These are phyloP conservation scores for Mycosphaerella sp. DNA, from an alignment of 2,329 filamentous ascomycete species.

Conservation along the genomic window DNA sequence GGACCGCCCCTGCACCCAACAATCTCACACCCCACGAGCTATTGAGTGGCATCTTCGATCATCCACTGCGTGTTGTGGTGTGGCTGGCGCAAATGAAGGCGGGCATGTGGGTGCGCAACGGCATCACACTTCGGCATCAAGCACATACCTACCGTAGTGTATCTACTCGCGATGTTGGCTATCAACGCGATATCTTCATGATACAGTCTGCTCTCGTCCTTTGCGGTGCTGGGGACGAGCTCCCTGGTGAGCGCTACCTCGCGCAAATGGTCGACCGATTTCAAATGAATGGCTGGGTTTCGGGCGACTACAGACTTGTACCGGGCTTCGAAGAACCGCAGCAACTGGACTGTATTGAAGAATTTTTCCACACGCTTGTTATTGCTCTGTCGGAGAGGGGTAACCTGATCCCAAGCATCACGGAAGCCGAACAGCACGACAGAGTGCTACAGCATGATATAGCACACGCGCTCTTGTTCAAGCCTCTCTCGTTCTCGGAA, in stretches of 20 bases:
- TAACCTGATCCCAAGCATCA: conserved; percentile 63
- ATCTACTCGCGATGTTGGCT: conserved; percentile 80
- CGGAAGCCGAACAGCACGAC: conserved; percentile 57
- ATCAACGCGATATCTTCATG: conserved; percentile 91
- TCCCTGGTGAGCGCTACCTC: conserved; percentile 52
- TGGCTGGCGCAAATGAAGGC: conserved; percentile 99
- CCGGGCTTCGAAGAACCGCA: conserved; percentile 78
- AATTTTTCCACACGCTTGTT: conserved; percentile 90
- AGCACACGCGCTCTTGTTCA: conserved; percentile 90
- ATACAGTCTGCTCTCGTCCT: conserved; percentile 85
- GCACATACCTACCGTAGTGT: conserved; percentile 90
- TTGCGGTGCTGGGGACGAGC: conserved; percentile 64
- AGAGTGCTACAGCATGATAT: conserved; percentile 80
- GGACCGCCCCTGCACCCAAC: conserved; percentile 18
- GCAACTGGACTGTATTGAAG: conserved; percentile 87
- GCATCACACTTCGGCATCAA: conserved; percentile 90
- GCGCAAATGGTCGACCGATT: conserved; percentile 89
- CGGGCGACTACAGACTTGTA: conserved; percentile 68
- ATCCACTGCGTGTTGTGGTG: conserved; percentile 83
- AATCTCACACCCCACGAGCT: conserved; percentile 27
- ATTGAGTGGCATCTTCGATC: conserved; percentile 64
- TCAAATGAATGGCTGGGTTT: conserved; percentile 80
- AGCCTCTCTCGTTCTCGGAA: conserved; percentile 90
- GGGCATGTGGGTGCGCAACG: conserved; percentile 97
- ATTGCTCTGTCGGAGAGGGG: conserved; percentile 84